A percentile compares a stretch with the other conserved stretches of the same genome.
phyloP scores from a whole-genome alignment of 768 basidiomycete species.

The Calocybe cyanea region DNA sequence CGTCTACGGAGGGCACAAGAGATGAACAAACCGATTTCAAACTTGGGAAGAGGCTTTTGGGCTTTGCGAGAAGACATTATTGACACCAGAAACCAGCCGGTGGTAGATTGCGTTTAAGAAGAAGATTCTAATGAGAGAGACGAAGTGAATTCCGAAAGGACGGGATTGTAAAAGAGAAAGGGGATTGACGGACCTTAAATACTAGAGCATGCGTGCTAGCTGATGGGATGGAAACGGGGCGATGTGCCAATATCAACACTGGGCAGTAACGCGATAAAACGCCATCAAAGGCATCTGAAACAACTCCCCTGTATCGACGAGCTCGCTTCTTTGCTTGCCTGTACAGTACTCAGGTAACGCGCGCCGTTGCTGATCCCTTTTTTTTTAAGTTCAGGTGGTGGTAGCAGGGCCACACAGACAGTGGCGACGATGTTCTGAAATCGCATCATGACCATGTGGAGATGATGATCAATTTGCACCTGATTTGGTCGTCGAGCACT shows the following conservation, averaged over 20 bases:
- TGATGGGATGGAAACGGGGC: constrained; percentile 14
- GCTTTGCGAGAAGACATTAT: constrained; percentile 56
- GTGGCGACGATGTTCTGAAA: too few relatives aligned
- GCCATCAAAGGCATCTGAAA: too few relatives aligned
- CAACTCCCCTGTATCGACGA: too few relatives aligned
- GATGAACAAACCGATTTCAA: constrained; percentile 55
- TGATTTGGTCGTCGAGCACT: too few relatives aligned
- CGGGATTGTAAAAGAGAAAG: constrained; percentile 20
- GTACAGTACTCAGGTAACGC: too few relatives aligned
- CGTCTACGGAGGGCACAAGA: background rate
- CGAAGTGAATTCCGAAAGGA: constrained; percentile 24
- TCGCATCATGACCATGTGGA: too few relatives aligned
- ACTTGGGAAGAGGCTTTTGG: constrained; percentile 66
- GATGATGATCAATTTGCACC: too few relatives aligned
- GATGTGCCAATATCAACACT: constrained; percentile 5
- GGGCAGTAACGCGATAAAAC: constrained; percentile 7
- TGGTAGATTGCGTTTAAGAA: constrained; percentile 26
- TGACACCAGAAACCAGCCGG: constrained; percentile 49
- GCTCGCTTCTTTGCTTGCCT: too few relatives aligned
- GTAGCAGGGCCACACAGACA: too few relatives aligned
- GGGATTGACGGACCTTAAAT: constrained; percentile 16
- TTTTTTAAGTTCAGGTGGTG: too few relatives aligned
- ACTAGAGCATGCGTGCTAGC: constrained; percentile 9
- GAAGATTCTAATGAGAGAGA: constrained; percentile 21
- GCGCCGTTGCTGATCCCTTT: too few relatives aligned